Conservation (phyloP, 2,329 filamentous ascomycete species). For the Paecilomyces formosus region DNA sequence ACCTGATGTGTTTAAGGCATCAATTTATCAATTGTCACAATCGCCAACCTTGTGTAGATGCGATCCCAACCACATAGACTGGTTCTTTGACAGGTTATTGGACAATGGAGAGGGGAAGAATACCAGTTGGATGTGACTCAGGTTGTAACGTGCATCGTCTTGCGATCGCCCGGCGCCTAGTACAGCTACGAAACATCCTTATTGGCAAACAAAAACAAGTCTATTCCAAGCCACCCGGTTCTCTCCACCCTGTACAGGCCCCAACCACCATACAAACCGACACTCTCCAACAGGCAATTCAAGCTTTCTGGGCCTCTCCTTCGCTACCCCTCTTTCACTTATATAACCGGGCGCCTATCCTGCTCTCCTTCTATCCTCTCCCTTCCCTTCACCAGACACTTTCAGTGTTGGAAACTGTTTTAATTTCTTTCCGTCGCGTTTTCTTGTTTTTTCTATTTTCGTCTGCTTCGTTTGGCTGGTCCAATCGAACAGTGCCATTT, state of each 20-base stretch:
- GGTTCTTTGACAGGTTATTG: background rate
- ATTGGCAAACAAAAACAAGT: background rate
- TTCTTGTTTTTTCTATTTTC: conserved; percentile 27
- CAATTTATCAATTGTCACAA: background rate
- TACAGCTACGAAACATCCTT: background rate
- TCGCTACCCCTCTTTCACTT: background rate
- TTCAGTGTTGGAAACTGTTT: conserved; percentile 18
- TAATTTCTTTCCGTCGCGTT: conserved; percentile 15
- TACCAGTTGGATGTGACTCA: background rate
- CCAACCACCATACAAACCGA: background rate
- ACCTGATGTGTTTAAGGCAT: background rate
- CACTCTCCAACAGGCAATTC: background rate
- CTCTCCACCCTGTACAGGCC: background rate
- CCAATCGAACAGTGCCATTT: conserved; percentile 27
- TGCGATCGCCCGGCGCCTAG: background rate
- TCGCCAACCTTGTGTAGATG: background rate
- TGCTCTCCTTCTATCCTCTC: conserved; percentile 5
- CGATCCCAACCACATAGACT: background rate
- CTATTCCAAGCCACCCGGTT: background rate
- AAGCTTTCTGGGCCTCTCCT: background rate
- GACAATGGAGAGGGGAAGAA: background rate
- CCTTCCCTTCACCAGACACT: conserved; percentile 6
- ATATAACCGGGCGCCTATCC: conserved; percentile 2
- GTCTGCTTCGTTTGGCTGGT: conserved; percentile 35
- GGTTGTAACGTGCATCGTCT: background rate